These are phyloP conservation scores for Stenocarpella maydis DNA, from an alignment of 2,329 filamentous ascomycete genomes.

Conservation along the genomic window DNA sequence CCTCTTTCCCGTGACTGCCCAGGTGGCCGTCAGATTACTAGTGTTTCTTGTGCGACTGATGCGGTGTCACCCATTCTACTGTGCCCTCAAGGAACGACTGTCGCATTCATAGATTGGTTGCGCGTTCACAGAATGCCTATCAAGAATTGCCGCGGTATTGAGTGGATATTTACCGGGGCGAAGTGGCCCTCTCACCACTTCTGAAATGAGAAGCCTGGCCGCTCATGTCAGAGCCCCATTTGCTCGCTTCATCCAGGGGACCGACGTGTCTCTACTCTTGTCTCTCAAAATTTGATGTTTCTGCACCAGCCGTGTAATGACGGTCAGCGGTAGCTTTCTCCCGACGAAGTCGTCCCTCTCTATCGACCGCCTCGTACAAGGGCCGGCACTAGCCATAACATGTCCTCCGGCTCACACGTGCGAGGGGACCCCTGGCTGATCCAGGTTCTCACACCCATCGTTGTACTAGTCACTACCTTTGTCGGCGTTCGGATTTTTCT, in stretches of 20 bases:
- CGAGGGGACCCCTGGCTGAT: slow-evolving; percentile 3
- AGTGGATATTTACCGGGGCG: neutral
- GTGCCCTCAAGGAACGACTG: neutral
- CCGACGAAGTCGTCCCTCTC: neutral
- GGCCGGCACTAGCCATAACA: neutral
- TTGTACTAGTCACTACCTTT: neutral
- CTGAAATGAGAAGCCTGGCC: neutral
- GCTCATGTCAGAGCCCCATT: neutral
- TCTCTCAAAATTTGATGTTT: neutral
- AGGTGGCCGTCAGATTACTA: too few species aligned
- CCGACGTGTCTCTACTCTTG: neutral
- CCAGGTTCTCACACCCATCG: slow-evolving; percentile 5
- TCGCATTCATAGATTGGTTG: neutral
- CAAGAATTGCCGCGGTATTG: neutral
- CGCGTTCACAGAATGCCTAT: neutral
- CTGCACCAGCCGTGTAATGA: neutral
- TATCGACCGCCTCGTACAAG: neutral
- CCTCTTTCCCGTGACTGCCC: neutral
- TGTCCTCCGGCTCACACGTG: neutral
- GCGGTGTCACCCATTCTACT: neutral
- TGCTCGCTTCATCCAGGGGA: neutral
- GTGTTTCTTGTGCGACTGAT: neutral
- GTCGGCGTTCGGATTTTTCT: slow-evolving; percentile 2
- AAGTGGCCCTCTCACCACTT: too few species aligned
- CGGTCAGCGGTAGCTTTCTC: neutral